These are phyloP conservation scores for Trichoderma polysporum DNA, from an alignment of 2,329 filamentous ascomycete genomes.

Conservation along the genomic window DNA sequence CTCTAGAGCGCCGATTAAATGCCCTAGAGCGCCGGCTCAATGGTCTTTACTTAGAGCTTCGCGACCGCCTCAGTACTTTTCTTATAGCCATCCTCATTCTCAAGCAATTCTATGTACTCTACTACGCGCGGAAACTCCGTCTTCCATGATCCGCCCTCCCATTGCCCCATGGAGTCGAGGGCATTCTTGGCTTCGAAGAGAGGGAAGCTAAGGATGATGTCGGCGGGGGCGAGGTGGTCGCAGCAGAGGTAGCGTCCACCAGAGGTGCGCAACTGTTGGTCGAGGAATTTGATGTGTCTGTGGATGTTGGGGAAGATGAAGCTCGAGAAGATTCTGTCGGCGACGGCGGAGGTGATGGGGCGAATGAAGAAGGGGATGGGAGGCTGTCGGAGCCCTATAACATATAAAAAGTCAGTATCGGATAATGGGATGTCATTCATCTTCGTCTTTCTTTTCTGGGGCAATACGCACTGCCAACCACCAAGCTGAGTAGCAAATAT, in stretches of 20 bases:
- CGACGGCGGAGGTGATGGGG: conserved; percentile 49
- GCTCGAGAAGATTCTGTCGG: conserved; percentile 39
- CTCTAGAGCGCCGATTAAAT: too few relatives aligned
- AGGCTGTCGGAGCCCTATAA: conserved; percentile 44
- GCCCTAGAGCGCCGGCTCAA: neutral
- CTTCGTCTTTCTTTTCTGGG: neutral
- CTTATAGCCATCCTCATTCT: conserved; percentile 48
- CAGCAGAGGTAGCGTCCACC: conserved; percentile 51
- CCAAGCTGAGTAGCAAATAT: conserved; percentile 61
- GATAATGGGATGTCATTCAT: neutral
- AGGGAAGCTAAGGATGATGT: conserved; percentile 55
- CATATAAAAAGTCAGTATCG: neutral
- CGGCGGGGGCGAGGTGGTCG: conserved; percentile 49
- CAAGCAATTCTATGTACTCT: conserved; percentile 48
- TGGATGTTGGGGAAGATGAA: conserved; percentile 50
- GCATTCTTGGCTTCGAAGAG: conserved; percentile 45
- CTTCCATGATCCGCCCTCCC: conserved; percentile 42
- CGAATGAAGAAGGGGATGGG: conserved; percentile 54
- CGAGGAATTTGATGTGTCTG: conserved; percentile 49
- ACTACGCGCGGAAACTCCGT: conserved; percentile 45
- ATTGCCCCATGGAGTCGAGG: conserved; percentile 43
- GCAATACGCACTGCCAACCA: conserved; percentile 51
- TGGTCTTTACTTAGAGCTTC: conserved; percentile 46
- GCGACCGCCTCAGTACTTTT: conserved; percentile 49
- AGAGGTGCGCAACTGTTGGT: conserved; percentile 49